These are phyloP conservation scores for Centaurea solstitialis DNA, from an alignment of 129 eudicot species.

Conservation along the genomic window DNA sequence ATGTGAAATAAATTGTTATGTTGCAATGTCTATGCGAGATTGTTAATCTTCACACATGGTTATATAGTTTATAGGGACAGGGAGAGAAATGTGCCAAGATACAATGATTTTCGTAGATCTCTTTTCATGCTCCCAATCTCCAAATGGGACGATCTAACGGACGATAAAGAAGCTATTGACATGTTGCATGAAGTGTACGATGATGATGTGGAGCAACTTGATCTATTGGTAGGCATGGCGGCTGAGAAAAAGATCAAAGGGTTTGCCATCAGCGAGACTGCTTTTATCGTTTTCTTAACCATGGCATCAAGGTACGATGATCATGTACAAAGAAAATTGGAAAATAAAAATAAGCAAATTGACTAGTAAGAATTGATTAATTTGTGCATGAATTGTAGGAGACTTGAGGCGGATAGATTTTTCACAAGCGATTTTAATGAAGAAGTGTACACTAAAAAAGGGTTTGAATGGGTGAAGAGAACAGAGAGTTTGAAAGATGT, in stretches of 20 bases:
- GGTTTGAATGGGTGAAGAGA: constrained; percentile 64
- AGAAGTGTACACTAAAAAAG: constrained; percentile 59
- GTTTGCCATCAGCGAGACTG: constrained; percentile 64
- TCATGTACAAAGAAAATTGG: not conserved
- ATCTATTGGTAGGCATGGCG: constrained; percentile 52
- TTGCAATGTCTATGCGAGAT: not conserved
- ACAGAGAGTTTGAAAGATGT: constrained; percentile 69
- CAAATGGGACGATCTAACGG: constrained; percentile 66
- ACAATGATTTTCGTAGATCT: constrained; percentile 57
- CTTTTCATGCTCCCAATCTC: constrained; percentile 56
- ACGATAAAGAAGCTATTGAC: constrained; percentile 44
- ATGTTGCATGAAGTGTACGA: constrained; percentile 52
- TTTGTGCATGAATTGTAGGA: constrained; percentile 24
- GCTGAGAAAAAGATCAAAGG: constrained; percentile 71
- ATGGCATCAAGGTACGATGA: constrained; percentile 56
- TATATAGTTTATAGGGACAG: constrained; percentile 63
- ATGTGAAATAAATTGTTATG: not conserved
- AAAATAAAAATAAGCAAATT: not conserved
- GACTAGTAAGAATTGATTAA: not conserved
- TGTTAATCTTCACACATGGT: not conserved
- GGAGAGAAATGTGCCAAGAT: constrained; percentile 59
- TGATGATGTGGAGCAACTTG: constrained; percentile 56
- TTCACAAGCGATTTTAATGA: constrained; percentile 61
- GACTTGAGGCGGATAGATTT: constrained; percentile 62
- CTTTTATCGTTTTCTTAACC: constrained; percentile 51